Evolutionary conservation across 1,284 basidiomycete genomes (phyloP), one percentile per base, ranked within the genome.

Genomic region (Megacollybia platyphylla): DNA sequence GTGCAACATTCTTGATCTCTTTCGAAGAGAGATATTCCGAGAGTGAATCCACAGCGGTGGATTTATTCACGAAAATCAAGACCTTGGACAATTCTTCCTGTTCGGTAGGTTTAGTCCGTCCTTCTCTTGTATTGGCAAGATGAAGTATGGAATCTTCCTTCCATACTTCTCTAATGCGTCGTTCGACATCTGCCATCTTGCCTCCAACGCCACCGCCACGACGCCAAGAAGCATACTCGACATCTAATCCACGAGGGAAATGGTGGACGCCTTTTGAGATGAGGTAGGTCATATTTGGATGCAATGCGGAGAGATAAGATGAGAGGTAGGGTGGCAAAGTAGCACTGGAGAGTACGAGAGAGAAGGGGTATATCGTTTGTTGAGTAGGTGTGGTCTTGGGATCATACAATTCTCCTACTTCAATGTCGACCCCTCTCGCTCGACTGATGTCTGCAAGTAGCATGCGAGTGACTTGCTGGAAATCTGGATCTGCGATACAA

Each of bases 301-400:
- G 79, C 46, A 76, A 58, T 1, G 57, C 60, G 48, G 71, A 66
- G 29, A 91, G 67, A 55, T 85, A 81, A 31, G 67, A 58, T 17
- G 79, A 70, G 36, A 93, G 77, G 1, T 82, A 73, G 28, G 76
- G 70, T 1, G 90, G 88, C 48, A 94, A 83, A 1, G 90, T 93
- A 2, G 90, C 90, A 26, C 85, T 87, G n/a, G 83, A 79, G 32
- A 93, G 70, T 43, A 92, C 55, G 40, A 92, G 61, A 57, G 87
- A 73, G 68, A 86, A 87, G 0, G 84, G 83, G 54, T 84, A 79
- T 41, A 70, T 5, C 20, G 2, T 5, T 2, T 11, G 49, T 38
- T 11, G 49, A 9, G 32, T 15, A 40, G 24, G 54, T 40, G 11
- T 49, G 20, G 20, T 24, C 20, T 24, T 24, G 20, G 20, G 20